Evolutionary conservation across 495 filamentous ascomycete species (phyloP).

Genomic region (Aspergillus baeticus): DNA sequence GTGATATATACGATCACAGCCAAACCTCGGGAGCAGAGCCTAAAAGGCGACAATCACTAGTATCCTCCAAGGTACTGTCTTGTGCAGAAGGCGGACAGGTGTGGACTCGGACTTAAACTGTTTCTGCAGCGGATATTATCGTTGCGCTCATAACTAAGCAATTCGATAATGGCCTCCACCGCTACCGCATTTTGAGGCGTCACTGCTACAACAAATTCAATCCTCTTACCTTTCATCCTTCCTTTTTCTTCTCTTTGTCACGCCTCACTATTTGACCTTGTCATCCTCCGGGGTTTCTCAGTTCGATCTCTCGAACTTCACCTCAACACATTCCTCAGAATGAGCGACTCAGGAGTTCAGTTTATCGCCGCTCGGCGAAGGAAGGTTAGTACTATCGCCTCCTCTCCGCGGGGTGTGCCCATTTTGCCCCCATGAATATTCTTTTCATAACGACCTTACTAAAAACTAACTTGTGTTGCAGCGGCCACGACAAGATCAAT

Average conservation of each 20-base stretch:
- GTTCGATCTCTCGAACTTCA: not conserved
- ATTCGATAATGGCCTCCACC: slow-evolving; percentile 12
- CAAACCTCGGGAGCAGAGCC: no score
- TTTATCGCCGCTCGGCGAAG: slow-evolving; percentile 39
- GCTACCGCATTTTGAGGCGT: slow-evolving; percentile 1
- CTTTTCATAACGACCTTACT: not conserved
- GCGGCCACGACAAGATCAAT: slow-evolving; percentile 42
- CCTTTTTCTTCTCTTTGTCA: slow-evolving; percentile 4
- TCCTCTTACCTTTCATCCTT: not conserved
- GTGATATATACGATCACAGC: no score
- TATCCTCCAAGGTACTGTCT: not conserved
- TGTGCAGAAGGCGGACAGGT: slow-evolving; percentile 1
- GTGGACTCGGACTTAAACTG: slow-evolving; percentile 6
- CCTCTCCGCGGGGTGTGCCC: slow-evolving; percentile 22
- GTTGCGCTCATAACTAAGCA: slow-evolving; percentile 12
- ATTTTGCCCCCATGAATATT: not conserved
- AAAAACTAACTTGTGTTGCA: slow-evolving; percentile 15
- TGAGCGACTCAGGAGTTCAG: slow-evolving; percentile 41
- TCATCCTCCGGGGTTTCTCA: not conserved
- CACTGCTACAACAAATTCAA: not conserved
- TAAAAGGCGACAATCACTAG: not conserved
- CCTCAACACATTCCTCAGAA: slow-evolving; percentile 10
- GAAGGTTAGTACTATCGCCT: slow-evolving; percentile 36
- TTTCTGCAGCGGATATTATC: not conserved
- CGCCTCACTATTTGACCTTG: not conserved